Percentiles rank a stretch among this genome's conserved stretches.
These are phyloP conservation scores for Quercus variabilis DNA, from an alignment of 306 rosid genomes.

Conservation along the genomic window DNA sequence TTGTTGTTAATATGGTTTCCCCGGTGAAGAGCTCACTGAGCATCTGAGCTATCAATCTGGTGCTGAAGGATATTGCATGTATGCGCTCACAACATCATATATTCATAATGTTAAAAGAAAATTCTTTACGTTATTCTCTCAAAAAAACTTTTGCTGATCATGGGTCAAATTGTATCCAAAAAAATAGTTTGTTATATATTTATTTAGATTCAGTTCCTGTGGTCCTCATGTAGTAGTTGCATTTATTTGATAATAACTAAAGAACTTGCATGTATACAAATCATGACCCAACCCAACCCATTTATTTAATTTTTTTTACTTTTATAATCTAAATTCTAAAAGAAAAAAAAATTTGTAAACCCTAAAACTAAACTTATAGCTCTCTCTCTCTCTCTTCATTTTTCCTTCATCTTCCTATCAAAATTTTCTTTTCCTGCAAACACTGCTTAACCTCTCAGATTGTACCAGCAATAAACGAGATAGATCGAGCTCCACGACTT, in stretches of 20 bases:
- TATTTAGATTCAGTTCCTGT: not conserved
- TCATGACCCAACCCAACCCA: too few relatives aligned
- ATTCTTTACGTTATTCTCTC: not conserved
- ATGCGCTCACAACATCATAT: conserved; percentile 17
- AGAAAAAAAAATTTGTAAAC: too few relatives aligned
- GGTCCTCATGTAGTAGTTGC: not conserved
- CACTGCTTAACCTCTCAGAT: too few relatives aligned
- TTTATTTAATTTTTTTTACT: too few relatives aligned
- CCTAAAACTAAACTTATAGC: too few relatives aligned
- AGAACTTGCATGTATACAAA: not conserved
- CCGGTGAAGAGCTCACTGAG: conserved; percentile 43
- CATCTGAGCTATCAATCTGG: conserved; percentile 47
- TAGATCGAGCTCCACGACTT: too few relatives aligned
- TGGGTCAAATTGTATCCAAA: not conserved
- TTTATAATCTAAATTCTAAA: too few relatives aligned
- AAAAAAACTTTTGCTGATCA: not conserved
- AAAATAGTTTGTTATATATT: not conserved
- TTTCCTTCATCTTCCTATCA: too few relatives aligned
- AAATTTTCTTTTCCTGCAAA: too few relatives aligned
- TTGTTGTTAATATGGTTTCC: conserved; percentile 16
- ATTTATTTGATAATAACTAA: not conserved
- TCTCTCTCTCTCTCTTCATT: too few relatives aligned
- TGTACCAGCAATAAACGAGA: too few relatives aligned
- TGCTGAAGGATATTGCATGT: conserved; percentile 82
- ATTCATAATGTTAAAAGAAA: not conserved